A percentile compares a stretch with the other conserved stretches of the same genome.
These are phyloP conservation scores for Dendryphion nanum DNA, from an alignment of 2,329 filamentous ascomycete species.

Conservation along the genomic window DNA sequence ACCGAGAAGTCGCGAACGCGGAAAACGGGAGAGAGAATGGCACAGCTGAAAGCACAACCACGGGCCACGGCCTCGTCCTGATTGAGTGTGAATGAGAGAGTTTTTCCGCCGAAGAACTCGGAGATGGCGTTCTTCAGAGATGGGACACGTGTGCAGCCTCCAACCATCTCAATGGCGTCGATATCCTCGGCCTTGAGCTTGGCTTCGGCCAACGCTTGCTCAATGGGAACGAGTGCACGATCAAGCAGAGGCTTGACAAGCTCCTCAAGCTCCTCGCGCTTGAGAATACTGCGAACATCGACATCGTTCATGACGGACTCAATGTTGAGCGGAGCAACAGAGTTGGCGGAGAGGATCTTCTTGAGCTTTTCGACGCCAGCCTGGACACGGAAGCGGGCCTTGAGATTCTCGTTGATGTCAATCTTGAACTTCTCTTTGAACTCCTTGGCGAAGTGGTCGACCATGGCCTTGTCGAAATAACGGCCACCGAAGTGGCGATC, in stretches of 20 bases:
- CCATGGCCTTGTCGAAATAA: constrained; percentile 92
- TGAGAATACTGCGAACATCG: constrained; percentile 85
- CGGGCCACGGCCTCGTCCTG: constrained; percentile 96
- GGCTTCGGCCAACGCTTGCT: constrained; percentile 91
- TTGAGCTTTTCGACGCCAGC: constrained; percentile 95
- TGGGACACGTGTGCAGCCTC: constrained; percentile 91
- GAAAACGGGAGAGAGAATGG: constrained; percentile 96
- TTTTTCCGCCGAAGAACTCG: constrained; percentile 84
- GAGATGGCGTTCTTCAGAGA: constrained; percentile 87
- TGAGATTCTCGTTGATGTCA: constrained; percentile 85
- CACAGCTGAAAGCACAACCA: constrained; percentile 95
- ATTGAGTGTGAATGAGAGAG: constrained; percentile 93
- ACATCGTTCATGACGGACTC: constrained; percentile 99
- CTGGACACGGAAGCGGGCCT: constrained; percentile 82
- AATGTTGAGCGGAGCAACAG: constrained; percentile 75
- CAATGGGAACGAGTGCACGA: constrained; percentile 70
- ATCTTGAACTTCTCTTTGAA: constrained; percentile 99
- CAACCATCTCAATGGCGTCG: constrained; percentile 88
- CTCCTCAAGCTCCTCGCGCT: constrained; percentile 89
- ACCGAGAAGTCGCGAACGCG: constrained; percentile 97
- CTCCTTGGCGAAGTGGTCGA: constrained; percentile 92
- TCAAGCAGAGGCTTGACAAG: constrained; percentile 82
- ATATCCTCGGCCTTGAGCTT: constrained; percentile 91
- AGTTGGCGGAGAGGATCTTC: constrained; percentile 31
- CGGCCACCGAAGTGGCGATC: constrained; percentile 97